Conservation (phyloP, 2,329 filamentous ascomycete genomes). For the Cladobotryum mycophilum region DNA sequence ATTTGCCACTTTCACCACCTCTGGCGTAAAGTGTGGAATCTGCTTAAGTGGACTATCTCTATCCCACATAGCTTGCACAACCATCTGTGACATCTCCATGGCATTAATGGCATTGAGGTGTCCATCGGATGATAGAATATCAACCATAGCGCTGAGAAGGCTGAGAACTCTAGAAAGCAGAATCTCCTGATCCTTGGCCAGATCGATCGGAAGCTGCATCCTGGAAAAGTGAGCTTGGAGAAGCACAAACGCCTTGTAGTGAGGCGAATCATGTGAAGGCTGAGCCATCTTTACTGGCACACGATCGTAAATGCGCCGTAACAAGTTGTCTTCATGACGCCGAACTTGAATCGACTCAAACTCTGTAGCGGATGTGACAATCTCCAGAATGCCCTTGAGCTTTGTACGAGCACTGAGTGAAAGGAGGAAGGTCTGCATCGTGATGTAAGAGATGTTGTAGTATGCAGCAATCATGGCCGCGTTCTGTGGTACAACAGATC, state of each 20-base stretch:
- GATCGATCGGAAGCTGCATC: constrained; percentile 91
- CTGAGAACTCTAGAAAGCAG: constrained; percentile 80
- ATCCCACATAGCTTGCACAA: constrained; percentile 98
- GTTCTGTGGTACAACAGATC: constrained; percentile 81
- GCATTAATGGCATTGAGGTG: constrained; percentile 96
- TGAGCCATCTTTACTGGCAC: constrained; percentile 93
- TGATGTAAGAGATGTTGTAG: constrained; percentile 99
- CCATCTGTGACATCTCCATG: constrained; percentile 99
- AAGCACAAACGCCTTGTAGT: constrained; percentile 97
- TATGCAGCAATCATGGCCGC: constrained; percentile 97
- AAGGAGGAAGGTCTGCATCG: constrained; percentile 96
- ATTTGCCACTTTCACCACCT: constrained; percentile 76
- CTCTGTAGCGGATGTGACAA: constrained; percentile 92
- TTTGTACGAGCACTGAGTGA: constrained; percentile 85
- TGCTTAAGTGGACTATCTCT: constrained; percentile 94
- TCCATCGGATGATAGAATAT: constrained; percentile 91
- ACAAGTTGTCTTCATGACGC: constrained; percentile 79
- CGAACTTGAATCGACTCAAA: constrained; percentile 94
- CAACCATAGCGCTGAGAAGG: constrained; percentile 84
- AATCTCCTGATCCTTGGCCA: constrained; percentile 91
- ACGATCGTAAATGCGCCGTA: constrained; percentile 89
- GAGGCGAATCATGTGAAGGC: constrained; percentile 80
- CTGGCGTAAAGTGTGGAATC: constrained; percentile 86
- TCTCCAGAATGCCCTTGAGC: constrained; percentile 94
- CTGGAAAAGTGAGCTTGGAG: constrained; percentile 95